Base-by-base conservation (phyloP, 106 monocot genomes). In the Dioscorea dumetorum region DNA sequence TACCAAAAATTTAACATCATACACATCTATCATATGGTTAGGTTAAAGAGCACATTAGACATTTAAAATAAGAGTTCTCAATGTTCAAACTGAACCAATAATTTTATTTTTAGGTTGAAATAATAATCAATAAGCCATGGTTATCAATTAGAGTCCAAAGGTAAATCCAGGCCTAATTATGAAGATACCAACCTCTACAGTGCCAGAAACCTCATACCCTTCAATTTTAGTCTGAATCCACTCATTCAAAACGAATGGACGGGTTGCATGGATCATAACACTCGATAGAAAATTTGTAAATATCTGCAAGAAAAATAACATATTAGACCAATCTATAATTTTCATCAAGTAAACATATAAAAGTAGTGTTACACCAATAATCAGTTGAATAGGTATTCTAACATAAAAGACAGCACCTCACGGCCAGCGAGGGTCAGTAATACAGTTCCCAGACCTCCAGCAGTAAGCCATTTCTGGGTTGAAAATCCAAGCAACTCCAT, bases 401-500 rank as follows among this genome's bases (percentile, higher is more conserved):
- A 8, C 41, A 41, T 41, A 41, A 41, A 41, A 41, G 41, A 41
- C 41, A 41, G 7, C 82, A 99, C 99, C 99, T 99, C 99, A 67
- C 99, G 93, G 65, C 99, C 99, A 81, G 99, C 93, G 73, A 99
- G 85, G 13, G 99, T 99, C 66, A 99, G 64, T 59, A 99, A 60
- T 18, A 99, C 99, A 35, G 99, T 99, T 68, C 99, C 99, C 67
- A 99, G 85, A 59, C 99, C 99, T 72, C 99, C 99, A 79, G 99
- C 99, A 68, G 99, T 99, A 20, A 99, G 61, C 93, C 90, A 93
- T 66, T 83, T 99, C 72, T 99, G 93, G 34, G 99, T 99, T 33
- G 90, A 87, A 76, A 93, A 93, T 11, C 99, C 99, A 19, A 99
- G 77, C 72, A 99, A 70, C 67, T 99, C 99, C 92, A 99, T 87